Base-by-base conservation (phyloP, 2,329 filamentous ascomycete genomes). In the Gaeumannomyces tritici region DNA sequence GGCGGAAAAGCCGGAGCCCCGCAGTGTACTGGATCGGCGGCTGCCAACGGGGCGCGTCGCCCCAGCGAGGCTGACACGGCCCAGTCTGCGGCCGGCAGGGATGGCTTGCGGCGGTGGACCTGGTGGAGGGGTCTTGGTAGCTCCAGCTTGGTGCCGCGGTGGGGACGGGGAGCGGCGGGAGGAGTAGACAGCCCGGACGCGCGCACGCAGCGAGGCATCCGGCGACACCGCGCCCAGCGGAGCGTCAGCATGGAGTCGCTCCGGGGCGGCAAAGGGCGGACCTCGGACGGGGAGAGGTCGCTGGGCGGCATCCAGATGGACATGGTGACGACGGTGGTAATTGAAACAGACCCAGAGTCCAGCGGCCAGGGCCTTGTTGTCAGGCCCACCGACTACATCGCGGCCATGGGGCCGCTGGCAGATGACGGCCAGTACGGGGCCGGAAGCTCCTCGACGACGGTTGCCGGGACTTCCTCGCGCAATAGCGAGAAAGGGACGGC, bases 251-350 rank as follows among this genome's bases (percentile, higher is more conserved):
- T 65, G 57, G 66, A 67, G 63, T 64, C 59, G 21, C 62, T 65
- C 35, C 62, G 62, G 26, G 55, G 62, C 57, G 57, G 21, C 2
- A 55, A 26, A 12, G 59, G 35, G 24, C 26, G 26, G 56, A 60
- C 26, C 9, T 15, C 35, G 18, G 28, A 62, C 9, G 55, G 62
- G 15, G 54, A 61, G 28, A 35, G 31, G n/a, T 35, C 8, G 57
- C 27, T 61, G 2, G 62, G 65, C 15, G 64, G 64, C 13, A 65
- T 72, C n/a, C 67, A 71, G 64, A 67, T 71, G 69, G 70, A 71
- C 58, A 64, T 65, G 56, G 68, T 72, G 18, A 72, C 71, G 2
- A 69, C 65, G 18, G 68, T 73, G 9, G 69, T 69, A 29, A 68
- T 73, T n/a, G 71, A 72, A 62, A 63, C 64, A 28, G 65, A 68